Evolutionary conservation across 352 stramenopile species (phyloP), one percentile per base, ranked within the genome.

Genomic region (Phytopythium litorale): DNA sequence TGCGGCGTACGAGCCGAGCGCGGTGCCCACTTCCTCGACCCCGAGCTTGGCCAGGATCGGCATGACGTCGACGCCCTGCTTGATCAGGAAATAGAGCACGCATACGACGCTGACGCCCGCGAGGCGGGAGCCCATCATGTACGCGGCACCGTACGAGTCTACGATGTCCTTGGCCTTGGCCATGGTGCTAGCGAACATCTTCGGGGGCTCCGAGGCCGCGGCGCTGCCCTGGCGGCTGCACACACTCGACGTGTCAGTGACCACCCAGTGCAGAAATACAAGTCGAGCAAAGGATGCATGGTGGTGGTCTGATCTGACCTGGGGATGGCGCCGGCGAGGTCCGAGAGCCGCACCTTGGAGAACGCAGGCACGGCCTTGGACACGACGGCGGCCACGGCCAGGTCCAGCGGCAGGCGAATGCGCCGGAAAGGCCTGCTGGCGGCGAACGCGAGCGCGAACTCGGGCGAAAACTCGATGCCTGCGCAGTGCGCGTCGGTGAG

Each of bases 121-220:
- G 58, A 94, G 69, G 9, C 88, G 87, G 38, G 88, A 93, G 50
- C 84, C 82, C 73, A 96, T 93, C 83, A 96, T 94, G 72, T 96
- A 96, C 15, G 84, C 81, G 0, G 88, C 88, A 37, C 88, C 88
- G 65, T 96, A 96, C 63, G 81, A 90, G 79, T 96, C 82, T 11
- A 96, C 76, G 21, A 94, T 78, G 54, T 81, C 71, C 54, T 79
- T 91, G 35, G 84, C 73, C 55, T 73, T 87, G n/a, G 72, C 75
- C 81, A 92, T 87, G 2, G 79, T 75, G 60, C 81, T 88, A 46
- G 77, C 51, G 40, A 94, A 55, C 7, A 92, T 58, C 51, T 75
- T 75, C 9, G 77, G 61, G 19, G 53, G 63, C 8, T 67, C 58
- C 13, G 67, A 30, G 28, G 62, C 56, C 3, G 46, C 45, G 12